A percentile compares a stretch with the other conserved stretches of the same genome.
Conservation (phyloP, 345 rosid species). For the Rhodamnia argentea region DNA sequence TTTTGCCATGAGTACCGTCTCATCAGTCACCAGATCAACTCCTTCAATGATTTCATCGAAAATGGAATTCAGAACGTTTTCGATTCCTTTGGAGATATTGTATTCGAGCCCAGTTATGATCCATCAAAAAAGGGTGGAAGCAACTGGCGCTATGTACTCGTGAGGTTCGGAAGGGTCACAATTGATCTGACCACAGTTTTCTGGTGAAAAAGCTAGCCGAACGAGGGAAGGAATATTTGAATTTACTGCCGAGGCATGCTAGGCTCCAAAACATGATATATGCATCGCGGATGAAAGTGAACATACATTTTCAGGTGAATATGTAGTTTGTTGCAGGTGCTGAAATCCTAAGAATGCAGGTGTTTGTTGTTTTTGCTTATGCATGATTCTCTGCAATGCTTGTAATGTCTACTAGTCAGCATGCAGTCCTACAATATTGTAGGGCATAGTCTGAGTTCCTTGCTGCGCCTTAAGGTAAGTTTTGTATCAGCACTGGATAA, state of each 20-base stretch:
- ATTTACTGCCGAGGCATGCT: slow-evolving; percentile 62
- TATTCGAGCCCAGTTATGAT: slow-evolving; percentile 60
- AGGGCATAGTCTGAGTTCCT: not conserved
- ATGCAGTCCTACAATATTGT: not conserved
- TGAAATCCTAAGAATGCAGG: not conserved
- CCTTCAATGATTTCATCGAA: slow-evolving; percentile 56
- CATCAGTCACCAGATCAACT: slow-evolving; percentile 77
- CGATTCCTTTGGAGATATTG: slow-evolving; percentile 53
- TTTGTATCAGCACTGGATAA: not conserved
- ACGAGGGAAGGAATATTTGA: slow-evolving; percentile 23
- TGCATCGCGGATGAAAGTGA: slow-evolving; percentile 56
- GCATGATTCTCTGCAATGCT: not conserved
- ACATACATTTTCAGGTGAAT: slow-evolving; percentile 63
- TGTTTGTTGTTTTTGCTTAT: not conserved
- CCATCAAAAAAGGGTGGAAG: slow-evolving; percentile 56
- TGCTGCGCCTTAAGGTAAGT: not conserved
- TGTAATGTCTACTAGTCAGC: not conserved
- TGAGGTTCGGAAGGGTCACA: slow-evolving; percentile 53
- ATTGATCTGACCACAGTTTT: slow-evolving; percentile 50
- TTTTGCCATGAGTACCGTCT: slow-evolving; percentile 69
- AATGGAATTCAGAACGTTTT: slow-evolving; percentile 58
- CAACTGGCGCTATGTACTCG: slow-evolving; percentile 48
- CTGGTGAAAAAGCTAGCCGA: slow-evolving; percentile 12
- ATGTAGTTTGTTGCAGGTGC: not conserved
- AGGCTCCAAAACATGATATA: slow-evolving; percentile 95